Evolutionary conservation across 2,329 filamentous ascomycete species (phyloP), one percentile per base, ranked within the genome.

Genomic region (Xylaria sp.): DNA sequence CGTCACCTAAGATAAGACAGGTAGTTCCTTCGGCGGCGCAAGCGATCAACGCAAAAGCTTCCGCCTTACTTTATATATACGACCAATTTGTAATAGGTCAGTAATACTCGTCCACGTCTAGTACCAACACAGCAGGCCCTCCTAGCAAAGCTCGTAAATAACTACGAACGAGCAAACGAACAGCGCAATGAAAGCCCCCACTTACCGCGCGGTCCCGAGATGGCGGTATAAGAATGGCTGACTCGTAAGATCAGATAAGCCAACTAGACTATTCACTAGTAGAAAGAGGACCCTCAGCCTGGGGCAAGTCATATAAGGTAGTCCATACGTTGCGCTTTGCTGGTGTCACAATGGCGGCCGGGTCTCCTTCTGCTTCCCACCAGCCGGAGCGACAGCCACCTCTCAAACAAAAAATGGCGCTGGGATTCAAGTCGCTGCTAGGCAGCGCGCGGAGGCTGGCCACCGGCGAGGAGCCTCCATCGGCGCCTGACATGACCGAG

Each of bases 371-470:
- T 46, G 23, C 56, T 25, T 25, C 46, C 6, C 64, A 68, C 44
- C 52, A 46, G 18, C 46, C 58, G 28, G 44, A 50, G 20, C 69
- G 48, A 52, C 65, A 71, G 65, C 72, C 72, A n/a, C 75, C 73
- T 20, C 63, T 75, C 15, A 74, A 76, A 41, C 73, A 73, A 56
- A 73, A 74, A 58, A 73, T 85, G 83, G 81, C 84, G 6, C 74
- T 81, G 18, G 81, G 83, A 7, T 74, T 85, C 70, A 80, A 81
- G 61, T 81, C 80, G 20, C 73, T 85, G 28, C 73, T 85, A 60
- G 78, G 76, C 60, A 76, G 80, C 63, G 80, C 81, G 68, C 77
- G 77, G 75, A 78, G 78, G 72, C 76, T 81, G n/a, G 75, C 77
- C 63, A 72, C 63, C 68, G 79, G 54, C 71, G 76, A 69, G 73